phyloP scores from a whole-genome alignment of 345 rosid genomes.

The Geranium brycei region DNA sequence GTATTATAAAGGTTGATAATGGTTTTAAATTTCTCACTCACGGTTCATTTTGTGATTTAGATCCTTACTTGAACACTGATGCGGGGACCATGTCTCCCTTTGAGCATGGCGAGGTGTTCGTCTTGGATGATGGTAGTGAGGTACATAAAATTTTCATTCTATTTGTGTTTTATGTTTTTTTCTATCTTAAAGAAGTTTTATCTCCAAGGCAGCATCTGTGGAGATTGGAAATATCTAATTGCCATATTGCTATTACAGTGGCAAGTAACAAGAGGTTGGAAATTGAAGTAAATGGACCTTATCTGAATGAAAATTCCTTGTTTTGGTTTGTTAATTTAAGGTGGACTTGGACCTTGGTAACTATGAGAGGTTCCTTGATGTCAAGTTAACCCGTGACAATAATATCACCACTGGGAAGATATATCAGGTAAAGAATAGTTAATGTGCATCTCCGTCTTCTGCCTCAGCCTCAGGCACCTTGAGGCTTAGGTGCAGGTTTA shows the following conservation, averaged over 20 bases:
- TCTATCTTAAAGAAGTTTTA: no score
- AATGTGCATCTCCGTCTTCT: no score
- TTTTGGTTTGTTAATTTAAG: slow-evolving; percentile 22
- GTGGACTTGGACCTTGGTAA: slow-evolving; percentile 99
- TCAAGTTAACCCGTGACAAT: slow-evolving; percentile 73
- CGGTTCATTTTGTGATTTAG: slow-evolving; percentile 19
- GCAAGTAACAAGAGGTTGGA: no score
- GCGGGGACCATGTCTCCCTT: slow-evolving; percentile 99
- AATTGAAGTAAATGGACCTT: neutral
- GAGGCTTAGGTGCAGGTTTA: no score
- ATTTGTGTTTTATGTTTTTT: no score
- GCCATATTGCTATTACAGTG: no score
- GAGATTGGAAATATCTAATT: no score
- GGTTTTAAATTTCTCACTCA: no score
- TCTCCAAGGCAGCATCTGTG: no score
- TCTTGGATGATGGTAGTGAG: slow-evolving; percentile 97
- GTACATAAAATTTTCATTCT: slow-evolving; percentile 18
- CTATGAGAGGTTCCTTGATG: slow-evolving; percentile 84
- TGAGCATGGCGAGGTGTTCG: slow-evolving; percentile 97
- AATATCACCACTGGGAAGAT: slow-evolving; percentile 92
- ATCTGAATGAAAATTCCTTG: slow-evolving; percentile 1
- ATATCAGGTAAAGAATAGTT: slow-evolving; percentile 42
- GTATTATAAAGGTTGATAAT: no score
- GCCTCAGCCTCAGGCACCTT: no score
- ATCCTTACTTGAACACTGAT: slow-evolving; percentile 90